phyloP scores from a whole-genome alignment of 352 stramenopile species.

The Blastocystis sp. region DNA sequence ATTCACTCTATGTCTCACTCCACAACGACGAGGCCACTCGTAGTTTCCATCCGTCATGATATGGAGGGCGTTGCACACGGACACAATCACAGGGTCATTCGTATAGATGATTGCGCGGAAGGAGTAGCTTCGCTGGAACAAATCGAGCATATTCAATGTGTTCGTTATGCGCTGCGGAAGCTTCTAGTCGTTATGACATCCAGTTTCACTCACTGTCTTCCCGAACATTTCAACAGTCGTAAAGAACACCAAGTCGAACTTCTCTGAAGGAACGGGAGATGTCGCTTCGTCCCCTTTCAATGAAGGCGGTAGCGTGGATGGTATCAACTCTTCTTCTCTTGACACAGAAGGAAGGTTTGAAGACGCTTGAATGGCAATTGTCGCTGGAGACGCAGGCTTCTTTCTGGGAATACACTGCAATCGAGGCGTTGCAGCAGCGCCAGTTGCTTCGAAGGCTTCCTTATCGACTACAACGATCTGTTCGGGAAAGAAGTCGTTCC shows the following conservation, averaged over 20 bases:
- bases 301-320: no score
- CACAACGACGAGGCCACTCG: background rate
- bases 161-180: constrained; percentile 5
- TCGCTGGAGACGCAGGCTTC: no score
- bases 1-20: background rate
- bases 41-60: constrained; percentile 11
- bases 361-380: no score
- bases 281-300: no score
- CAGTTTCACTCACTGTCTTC: background rate
- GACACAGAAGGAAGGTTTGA: no score
- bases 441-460: no score
- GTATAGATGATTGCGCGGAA: constrained; percentile 25
- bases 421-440: no score
- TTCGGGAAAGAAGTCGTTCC: no score
- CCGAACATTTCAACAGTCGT: constrained; percentile 25
- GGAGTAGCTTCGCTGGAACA: constrained; percentile 22
- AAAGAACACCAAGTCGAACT: background rate
- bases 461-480: no score
- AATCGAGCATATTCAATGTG: background rate
- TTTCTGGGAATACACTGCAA: no score
- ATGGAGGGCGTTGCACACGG: background rate
- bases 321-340: no score
- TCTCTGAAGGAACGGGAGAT: background rate
- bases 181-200: background rate
- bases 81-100: background rate